Evolutionary conservation across 2,329 filamentous ascomycete genomes (phyloP).

Genomic region (Phaeosphaeriaceae sp.): DNA sequence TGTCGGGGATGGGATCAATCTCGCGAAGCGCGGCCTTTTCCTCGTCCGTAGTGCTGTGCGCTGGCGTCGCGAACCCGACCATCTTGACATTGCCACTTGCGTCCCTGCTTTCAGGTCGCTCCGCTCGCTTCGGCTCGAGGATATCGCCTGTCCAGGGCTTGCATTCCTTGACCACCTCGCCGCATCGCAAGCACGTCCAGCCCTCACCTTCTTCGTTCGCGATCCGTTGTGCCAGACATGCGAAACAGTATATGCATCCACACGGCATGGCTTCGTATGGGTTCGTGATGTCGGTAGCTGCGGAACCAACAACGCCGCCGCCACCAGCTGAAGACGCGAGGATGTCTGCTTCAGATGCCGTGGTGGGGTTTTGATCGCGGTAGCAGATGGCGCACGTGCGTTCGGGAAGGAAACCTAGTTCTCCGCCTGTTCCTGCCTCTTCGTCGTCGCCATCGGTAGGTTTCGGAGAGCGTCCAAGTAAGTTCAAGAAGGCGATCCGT

Average conservation of each 20-base stretch:
- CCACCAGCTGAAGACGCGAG: constrained; percentile 68
- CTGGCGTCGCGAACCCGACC: constrained; percentile 24
- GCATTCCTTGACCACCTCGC: constrained; percentile 82
- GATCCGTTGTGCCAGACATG: constrained; percentile 87
- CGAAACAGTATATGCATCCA: constrained; percentile 93
- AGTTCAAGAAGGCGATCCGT: constrained; percentile 61
- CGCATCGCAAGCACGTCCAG: constrained; percentile 90
- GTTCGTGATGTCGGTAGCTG: constrained; percentile 93
- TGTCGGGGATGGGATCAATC: constrained; percentile 42
- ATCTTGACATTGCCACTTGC: constrained; percentile 16
- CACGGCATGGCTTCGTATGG: constrained; percentile 92
- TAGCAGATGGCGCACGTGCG: constrained; percentile 97
- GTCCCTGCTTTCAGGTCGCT: constrained; percentile 6
- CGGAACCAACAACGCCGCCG: constrained; percentile 83
- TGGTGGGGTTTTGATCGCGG: constrained; percentile 82
- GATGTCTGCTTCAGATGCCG: constrained; percentile 65
- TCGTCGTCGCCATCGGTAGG: neutral
- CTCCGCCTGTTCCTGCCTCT: constrained; percentile 64
- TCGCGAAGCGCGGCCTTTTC: constrained; percentile 25
- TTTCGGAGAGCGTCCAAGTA: constrained; percentile 49
- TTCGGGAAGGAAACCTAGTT: constrained; percentile 86
- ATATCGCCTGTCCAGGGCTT: constrained; percentile 93
- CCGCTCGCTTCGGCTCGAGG: constrained; percentile 56
- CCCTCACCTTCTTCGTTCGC: constrained; percentile 94
- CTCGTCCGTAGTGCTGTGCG: constrained; percentile 9